Conservation (phyloP, 2,329 filamentous ascomycete species). For the Gliomastix tumulicola region DNA sequence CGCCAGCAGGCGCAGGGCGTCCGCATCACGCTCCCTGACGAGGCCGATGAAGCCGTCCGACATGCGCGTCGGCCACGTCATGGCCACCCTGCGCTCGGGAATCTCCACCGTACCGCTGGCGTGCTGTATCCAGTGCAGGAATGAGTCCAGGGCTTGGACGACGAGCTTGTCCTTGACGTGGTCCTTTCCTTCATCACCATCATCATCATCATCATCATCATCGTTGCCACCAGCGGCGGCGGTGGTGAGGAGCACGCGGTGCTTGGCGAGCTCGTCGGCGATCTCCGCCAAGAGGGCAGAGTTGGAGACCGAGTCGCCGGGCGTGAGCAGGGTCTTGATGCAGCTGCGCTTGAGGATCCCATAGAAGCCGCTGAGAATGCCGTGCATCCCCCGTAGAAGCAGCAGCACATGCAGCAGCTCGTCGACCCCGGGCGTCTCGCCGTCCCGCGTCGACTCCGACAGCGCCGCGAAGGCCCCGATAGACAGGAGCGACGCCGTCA, state of each 20-base stretch:
- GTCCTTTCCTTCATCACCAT: background rate
- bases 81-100: background rate
- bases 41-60: background rate
- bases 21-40: background rate
- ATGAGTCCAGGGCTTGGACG: too few relatives aligned
- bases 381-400: constrained; percentile 19
- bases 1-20: background rate
- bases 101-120: too few relatives aligned
- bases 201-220: background rate
- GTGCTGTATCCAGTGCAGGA: too few relatives aligned
- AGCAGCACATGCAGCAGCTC: constrained; percentile 22
- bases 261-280: background rate
- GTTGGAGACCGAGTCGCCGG: background rate
- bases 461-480: constrained; percentile 20
- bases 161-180: too few relatives aligned
- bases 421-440: constrained; percentile 17
- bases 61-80: background rate
- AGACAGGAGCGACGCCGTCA: constrained; percentile 19
- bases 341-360: background rate
- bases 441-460: constrained; percentile 8
- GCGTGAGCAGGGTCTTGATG: background rate
- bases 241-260: too few relatives aligned
- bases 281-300: background rate
- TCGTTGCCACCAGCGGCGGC: background rate
- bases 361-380: constrained; percentile 16